A percentile compares a stretch with the other conserved stretches of the same genome.
Evolutionary conservation across 176 grass and related monocot genomes (phyloP).

Genomic region (Tillandsia fasciculata): DNA sequence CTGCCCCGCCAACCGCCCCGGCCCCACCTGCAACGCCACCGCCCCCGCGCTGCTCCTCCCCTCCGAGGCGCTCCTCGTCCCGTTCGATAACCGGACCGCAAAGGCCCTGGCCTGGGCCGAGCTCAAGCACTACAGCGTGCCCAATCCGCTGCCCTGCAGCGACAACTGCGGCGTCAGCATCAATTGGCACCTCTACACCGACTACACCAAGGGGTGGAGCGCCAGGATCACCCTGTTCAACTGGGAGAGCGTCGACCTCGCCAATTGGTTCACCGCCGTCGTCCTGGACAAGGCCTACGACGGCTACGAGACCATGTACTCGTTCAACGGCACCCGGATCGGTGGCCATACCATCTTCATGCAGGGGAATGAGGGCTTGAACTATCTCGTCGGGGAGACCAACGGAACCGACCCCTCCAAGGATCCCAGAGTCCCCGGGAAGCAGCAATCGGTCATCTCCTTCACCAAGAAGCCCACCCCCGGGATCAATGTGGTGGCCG

Average conservation of each 20-base stretch:
- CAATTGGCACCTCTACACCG: constrained; percentile 69
- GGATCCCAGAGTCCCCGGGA: constrained; percentile 63
- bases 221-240: constrained; percentile 88
- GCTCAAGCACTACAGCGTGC: constrained; percentile 70
- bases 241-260: constrained; percentile 62
- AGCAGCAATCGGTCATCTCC: constrained; percentile 59
- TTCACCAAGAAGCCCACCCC: constrained; percentile 51
- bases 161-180: constrained; percentile 91
- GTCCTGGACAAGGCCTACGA: constrained; percentile 74
- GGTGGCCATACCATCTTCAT: constrained; percentile 85
- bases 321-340: constrained; percentile 48
- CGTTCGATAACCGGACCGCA: constrained; percentile 69
- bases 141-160: constrained; percentile 55
- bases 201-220: constrained; percentile 90
- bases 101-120: constrained; percentile 61
- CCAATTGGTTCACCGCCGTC: constrained; percentile 73
- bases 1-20: constrained; percentile 35
- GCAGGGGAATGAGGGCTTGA: constrained; percentile 65
- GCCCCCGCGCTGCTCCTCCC: constrained; percentile 64
- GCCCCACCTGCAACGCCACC: constrained; percentile 59
- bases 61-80: constrained; percentile 62
- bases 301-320: constrained; percentile 70
- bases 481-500: constrained; percentile 30
- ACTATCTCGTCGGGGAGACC: constrained; percentile 73
- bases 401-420: constrained; percentile 31